Conservation (phyloP, 2,329 filamentous ascomycete species). For the Alternaria arborescens region DNA sequence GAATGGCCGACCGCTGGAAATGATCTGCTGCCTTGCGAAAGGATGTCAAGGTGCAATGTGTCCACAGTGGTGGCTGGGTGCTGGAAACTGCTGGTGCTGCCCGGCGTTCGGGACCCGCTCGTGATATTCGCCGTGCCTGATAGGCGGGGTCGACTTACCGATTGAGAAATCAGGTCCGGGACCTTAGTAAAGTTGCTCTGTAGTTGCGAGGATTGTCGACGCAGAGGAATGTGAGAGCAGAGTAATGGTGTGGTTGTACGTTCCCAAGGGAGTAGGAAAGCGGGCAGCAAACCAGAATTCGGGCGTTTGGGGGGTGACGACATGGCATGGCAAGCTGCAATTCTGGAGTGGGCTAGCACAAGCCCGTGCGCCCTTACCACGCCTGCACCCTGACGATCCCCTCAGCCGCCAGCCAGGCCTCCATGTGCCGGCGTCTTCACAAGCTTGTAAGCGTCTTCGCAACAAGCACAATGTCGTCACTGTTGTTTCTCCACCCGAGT, state of each 20-base stretch:
- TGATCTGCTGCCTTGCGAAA: constrained; percentile 26
- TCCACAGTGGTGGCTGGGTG: constrained; percentile 45
- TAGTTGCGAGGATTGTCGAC: constrained; percentile 1
- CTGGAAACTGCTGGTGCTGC: constrained; percentile 10
- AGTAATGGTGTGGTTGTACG: constrained; percentile 4
- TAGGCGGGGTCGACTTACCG: constrained; percentile 39
- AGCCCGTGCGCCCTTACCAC: constrained; percentile 22
- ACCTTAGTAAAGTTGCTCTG: constrained; percentile 5
- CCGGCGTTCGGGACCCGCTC: constrained; percentile 41
- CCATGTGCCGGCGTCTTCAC: constrained; percentile 19
- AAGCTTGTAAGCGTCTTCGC: constrained; percentile 11
- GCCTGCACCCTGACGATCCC: constrained; percentile 41
- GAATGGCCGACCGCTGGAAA: constrained; percentile 20
- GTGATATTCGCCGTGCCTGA: constrained; percentile 39
- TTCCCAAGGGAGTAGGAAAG: constrained; percentile 14
- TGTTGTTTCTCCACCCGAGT: background rate
- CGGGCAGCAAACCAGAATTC: constrained; percentile 46
- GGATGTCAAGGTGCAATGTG: constrained; percentile 45
- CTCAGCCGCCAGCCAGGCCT: constrained; percentile 29
- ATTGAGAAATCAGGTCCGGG: constrained; percentile 26
- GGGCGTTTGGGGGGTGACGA: constrained; percentile 47
- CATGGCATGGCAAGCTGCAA: constrained; percentile 35
- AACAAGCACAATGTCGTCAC: constrained; percentile 18
- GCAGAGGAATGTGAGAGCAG: constrained; percentile 8
- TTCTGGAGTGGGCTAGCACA: constrained; percentile 30